Conservation (phyloP, 2,329 filamentous ascomycete genomes). For the Microdochium nivale region DNA sequence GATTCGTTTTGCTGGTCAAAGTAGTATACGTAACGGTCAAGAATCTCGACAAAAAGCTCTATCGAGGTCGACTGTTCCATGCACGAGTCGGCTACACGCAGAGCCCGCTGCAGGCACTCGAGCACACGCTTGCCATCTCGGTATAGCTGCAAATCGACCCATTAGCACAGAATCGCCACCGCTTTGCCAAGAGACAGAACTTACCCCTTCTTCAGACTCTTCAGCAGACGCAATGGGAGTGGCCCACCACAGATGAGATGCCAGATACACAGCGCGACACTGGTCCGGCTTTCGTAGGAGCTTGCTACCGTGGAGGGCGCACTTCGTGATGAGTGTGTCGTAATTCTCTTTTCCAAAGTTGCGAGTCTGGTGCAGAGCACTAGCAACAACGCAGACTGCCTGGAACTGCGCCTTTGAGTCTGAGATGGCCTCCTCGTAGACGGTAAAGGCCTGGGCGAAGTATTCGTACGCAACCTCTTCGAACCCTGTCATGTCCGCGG, state of each 20-base stretch:
- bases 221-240: conserved; percentile 69
- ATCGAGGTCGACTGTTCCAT: conserved; percentile 98
- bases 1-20: conserved; percentile 99
- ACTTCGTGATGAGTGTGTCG: conserved; percentile 96
- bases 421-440: conserved; percentile 93
- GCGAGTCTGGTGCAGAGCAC: conserved; percentile 77
- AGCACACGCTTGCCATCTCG: conserved; percentile 95
- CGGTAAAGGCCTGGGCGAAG: conserved; percentile 95
- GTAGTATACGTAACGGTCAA: conserved; percentile 98
- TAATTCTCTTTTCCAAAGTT: conserved; percentile 97
- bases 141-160: conserved; percentile 59
- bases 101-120: conserved; percentile 88
- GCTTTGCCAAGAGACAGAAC: not conserved
- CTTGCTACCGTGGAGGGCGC: conserved; percentile 92
- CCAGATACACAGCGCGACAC: conserved; percentile 91
- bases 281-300: conserved; percentile 96
- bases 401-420: conserved; percentile 97
- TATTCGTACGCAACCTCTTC: conserved; percentile 98
- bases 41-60: conserved; percentile 95
- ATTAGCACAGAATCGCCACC: not conserved
- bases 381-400: conserved; percentile 89
- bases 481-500: conserved; percentile 82
- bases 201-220: conserved; percentile 60
- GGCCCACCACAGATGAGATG: conserved; percentile 97
- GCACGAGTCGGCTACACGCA: conserved; percentile 94